These are phyloP conservation scores for Tolypocladium endophyticum DNA, from an alignment of 2,329 filamentous ascomycete genomes.

Conservation along the genomic window DNA sequence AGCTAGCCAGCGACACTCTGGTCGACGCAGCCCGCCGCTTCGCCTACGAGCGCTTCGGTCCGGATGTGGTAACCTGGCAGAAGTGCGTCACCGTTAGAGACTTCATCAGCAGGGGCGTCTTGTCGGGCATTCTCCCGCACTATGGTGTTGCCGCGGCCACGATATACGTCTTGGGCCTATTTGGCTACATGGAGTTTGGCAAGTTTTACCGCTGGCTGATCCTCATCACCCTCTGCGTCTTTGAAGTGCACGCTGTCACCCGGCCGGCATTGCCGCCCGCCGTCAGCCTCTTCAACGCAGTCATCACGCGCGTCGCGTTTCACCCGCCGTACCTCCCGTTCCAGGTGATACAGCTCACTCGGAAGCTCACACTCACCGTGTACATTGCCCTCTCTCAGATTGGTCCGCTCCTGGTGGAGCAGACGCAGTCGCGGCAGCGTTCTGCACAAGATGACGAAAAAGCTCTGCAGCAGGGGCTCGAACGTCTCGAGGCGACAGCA, in stretches of 20 bases:
- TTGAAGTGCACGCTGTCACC: constrained; percentile 47
- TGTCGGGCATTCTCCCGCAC: constrained; percentile 49
- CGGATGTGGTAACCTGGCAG: constrained; percentile 56
- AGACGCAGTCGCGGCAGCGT: constrained; percentile 18
- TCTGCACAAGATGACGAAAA: constrained; percentile 31
- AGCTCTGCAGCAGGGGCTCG: constrained; percentile 49
- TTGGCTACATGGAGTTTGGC: constrained; percentile 60
- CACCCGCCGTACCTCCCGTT: constrained; percentile 69
- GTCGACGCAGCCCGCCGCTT: constrained; percentile 67
- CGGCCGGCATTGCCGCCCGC: constrained; percentile 39
- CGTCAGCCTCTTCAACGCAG: constrained; percentile 34
- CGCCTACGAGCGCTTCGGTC: constrained; percentile 83
- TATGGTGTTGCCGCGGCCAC: constrained; percentile 46
- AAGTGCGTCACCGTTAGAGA: constrained; percentile 60
- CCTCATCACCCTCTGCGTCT: constrained; percentile 39
- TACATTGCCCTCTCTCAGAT: constrained; percentile 80
- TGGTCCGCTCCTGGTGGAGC: constrained; percentile 50
- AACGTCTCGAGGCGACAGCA: constrained; percentile 52
- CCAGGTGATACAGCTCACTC: constrained; percentile 65
- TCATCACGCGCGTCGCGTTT: constrained; percentile 24
- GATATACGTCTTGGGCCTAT: constrained; percentile 50
- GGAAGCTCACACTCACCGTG: constrained; percentile 65
- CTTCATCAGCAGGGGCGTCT: constrained; percentile 54
- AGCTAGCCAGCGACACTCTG: constrained; percentile 73
- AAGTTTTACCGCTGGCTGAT: constrained; percentile 56